Evolutionary conservation across 495 filamentous ascomycete genomes (phyloP).

Genomic region (Umbilicaria muhlenbergii): DNA sequence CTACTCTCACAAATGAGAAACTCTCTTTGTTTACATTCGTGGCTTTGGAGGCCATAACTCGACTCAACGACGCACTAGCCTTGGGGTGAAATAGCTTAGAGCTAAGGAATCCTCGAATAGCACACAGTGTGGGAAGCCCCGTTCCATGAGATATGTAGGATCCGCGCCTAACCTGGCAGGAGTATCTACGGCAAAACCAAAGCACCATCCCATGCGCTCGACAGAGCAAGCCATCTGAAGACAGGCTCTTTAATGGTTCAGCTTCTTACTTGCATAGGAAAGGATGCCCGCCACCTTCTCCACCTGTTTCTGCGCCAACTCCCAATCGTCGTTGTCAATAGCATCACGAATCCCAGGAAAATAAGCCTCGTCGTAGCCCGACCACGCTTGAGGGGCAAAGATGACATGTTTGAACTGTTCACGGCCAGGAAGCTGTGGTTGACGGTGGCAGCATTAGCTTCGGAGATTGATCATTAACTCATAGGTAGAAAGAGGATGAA

Average conservation of each 20-base stretch:
- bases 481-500: background rate
- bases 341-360: conserved; percentile 83
- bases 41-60: too few relatives aligned
- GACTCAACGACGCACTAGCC: too few relatives aligned
- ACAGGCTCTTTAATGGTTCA: conserved; percentile 20
- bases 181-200: too few relatives aligned
- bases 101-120: too few relatives aligned
- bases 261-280: conserved; percentile 43
- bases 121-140: too few relatives aligned
- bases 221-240: too few relatives aligned
- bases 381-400: conserved; percentile 71
- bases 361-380: conserved; percentile 53
- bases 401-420: conserved; percentile 92
- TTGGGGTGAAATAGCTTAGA: too few relatives aligned
- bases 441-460: background rate
- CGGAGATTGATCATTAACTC: background rate
- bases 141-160: too few relatives aligned
- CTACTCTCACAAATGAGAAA: too few relatives aligned
- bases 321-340: conserved; percentile 56
- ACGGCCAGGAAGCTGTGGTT: conserved; percentile 57
- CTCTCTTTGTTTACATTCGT: too few relatives aligned
- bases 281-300: conserved; percentile 57
- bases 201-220: too few relatives aligned
- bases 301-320: conserved; percentile 49
- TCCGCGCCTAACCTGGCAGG: too few relatives aligned